Evolutionary conservation across 306 rosid species (phyloP), one percentile per base, ranked within the genome.

Genomic region (Sicyos baderoa): DNA sequence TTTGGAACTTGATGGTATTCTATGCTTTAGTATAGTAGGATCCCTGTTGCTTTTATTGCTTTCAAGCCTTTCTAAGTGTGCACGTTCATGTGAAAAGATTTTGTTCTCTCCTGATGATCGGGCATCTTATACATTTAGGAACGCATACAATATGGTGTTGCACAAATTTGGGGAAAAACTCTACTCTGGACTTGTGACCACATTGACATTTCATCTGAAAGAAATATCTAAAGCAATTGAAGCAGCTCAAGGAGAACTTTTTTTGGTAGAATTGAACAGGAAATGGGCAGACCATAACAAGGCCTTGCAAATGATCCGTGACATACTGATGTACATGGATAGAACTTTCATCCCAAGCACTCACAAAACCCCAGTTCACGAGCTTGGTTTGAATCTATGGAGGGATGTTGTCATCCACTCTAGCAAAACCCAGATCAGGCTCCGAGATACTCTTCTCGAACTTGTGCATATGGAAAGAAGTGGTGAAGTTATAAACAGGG

Each of bases 61-160:
- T 66, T 23, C 9, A 9, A 47, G 44, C 55, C 42, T 47, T 48
- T 22, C 48, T 13, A 7, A 12, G 54, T 12, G 55, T 23, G 9
- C 25, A 0, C 6, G 2, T 23, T 22, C 22, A 0, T 66, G 42
- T 21, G 6, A 66, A 66, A 47, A 14, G 15, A 23, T 18, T 17
- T 11, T 37, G 12, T 21, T 32, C 29, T 7, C 47, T 54, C 35
- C 66, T 54, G 53, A 72, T 45, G 67, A 14, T 55, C 17, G 7
- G 29, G 37, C 50, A 60, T 60, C 50, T 29, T 29, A 12, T 85
- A 78, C 74, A 81, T 83, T 29, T 72, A 92, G 98, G 81, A 92
- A 89, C 71, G 96, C 98, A 2, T 89, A 92, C 85, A 92, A 89
- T 73, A 92, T 92, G 97, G 96, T 92, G 82, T 92, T 92, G 70